Evolutionary conservation across 2,329 filamentous ascomycete species (phyloP).

Genomic region (Chrysoporthe puriensis): DNA sequence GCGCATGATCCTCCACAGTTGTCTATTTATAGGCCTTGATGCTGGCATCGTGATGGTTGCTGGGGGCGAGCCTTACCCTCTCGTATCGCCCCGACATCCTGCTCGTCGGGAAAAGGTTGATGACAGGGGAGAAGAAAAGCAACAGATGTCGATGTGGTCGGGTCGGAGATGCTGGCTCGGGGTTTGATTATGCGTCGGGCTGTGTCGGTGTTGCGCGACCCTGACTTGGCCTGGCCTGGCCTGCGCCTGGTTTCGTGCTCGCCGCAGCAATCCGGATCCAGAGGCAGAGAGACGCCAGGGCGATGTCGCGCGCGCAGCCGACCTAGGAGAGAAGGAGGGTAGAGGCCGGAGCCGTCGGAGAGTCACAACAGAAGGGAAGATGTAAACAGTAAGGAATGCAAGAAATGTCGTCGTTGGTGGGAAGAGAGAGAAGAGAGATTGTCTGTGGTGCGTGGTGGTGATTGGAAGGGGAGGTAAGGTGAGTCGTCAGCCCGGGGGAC

Average conservation of each 20-base stretch:
- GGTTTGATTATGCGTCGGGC: not conserved
- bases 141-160: not conserved
- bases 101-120: constrained; percentile 28
- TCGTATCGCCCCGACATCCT: constrained; percentile 62
- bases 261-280: not conserved
- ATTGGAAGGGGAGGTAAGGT: constrained; percentile 2
- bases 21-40: not conserved
- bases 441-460: not conserved
- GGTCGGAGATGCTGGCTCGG: not conserved
- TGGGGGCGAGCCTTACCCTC: constrained; percentile 48
- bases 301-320: not conserved
- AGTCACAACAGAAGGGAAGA: not conserved
- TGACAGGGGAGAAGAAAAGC: not conserved
- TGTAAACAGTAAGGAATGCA: constrained; percentile 13
- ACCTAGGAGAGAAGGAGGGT: not conserved
- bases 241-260: not conserved
- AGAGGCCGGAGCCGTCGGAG: not conserved
- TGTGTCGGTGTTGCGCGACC: no score
- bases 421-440: constrained; percentile 11
- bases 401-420: constrained; percentile 14
- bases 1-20: not conserved
- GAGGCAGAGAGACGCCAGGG: not conserved
- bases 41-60: not conserved
- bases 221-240: no score
- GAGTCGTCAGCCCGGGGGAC: constrained; percentile 5